These are phyloP conservation scores for Barnettozyma salicaria DNA, from an alignment of 805 yeast species.

Conservation along the genomic window DNA sequence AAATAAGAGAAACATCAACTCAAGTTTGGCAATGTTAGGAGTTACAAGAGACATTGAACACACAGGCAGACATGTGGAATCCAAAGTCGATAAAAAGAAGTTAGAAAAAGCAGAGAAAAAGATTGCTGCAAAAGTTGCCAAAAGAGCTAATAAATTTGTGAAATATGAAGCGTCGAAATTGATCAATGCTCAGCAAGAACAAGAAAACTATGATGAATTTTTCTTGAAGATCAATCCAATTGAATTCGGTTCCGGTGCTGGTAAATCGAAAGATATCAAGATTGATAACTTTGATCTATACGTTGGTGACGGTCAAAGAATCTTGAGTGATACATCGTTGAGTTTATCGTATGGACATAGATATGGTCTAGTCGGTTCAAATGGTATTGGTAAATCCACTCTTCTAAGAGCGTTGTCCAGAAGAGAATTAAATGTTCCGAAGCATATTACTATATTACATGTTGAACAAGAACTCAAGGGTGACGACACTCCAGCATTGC, in stretches of 20 bases:
- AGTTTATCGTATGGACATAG: conserved; percentile 88
- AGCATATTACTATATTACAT: conserved; percentile 90
- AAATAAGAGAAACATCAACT: conserved; percentile 62
- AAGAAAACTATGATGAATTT: conserved; percentile 87
- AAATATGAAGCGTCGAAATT: conserved; percentile 92
- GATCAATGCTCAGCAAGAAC: conserved; percentile 49
- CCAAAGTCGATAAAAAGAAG: conserved; percentile 93
- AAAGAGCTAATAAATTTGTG: conserved; percentile 73
- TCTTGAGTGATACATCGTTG: conserved; percentile 79
- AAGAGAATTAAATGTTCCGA: conserved; percentile 91
- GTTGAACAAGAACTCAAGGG: conserved; percentile 97
- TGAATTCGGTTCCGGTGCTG: conserved; percentile 84
- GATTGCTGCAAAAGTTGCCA: conserved; percentile 95
- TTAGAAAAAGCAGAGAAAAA: conserved; percentile 95
- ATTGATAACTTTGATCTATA: conserved; percentile 88
- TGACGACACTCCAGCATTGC: conserved; percentile 85
- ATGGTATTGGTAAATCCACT: conserved; percentile 99
- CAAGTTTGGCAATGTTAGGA: conserved; percentile 70
- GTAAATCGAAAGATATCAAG: conserved; percentile 95
- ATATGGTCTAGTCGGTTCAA: conserved; percentile 96
- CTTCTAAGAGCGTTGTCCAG: conserved; percentile 83
- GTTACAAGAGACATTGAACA: conserved; percentile 84
- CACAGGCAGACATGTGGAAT: conserved; percentile 85
- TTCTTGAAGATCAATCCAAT: conserved; percentile 93
- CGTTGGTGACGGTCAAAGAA: conserved; percentile 94